Base-by-base conservation (phyloP, 495 filamentous ascomycete genomes). In the Eremomyces bilateralis region DNA sequence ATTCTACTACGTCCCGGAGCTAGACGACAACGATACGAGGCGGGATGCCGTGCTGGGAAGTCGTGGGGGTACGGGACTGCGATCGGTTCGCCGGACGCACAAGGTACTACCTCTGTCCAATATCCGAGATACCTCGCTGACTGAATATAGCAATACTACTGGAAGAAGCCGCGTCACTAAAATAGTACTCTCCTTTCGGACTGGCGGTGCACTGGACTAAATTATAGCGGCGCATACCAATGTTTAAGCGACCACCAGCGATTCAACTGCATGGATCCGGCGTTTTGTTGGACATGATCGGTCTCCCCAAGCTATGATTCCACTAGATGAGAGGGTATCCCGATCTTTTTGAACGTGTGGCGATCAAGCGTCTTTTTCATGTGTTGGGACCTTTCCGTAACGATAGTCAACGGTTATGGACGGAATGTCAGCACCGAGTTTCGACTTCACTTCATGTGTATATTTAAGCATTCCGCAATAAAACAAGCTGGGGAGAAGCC, bases 1-100 rank as follows among this genome's bases (percentile, higher is more conserved):
- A 55, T 97, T 83, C 47, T 95, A 94, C 51, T 97, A 97, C 50
- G 65, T 94, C n/a, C 76, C 85, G 2, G 88, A 97, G 51, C 64
- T 70, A 49, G 88, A 97, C 51, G 61, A 59, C 1, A 80, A 97
- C 43, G 62, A 67, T n/a, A 67, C 69, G 45, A 65, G 88, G 31
- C 68, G 80, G 33, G 63, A 80, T 38, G 70, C 81, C n/a, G 81
- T 93, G 24, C 80, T 80, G 5, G 69, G 80, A 43, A 76, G 81
- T 35, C 57, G 92, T 46, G 62, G 83, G 31, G 91, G 88, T 50
- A 81, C 84, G 4, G 81, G 83, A 33, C 53, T 97, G 43, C 67
- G 88, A 36, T 74, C 69, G 51, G 93, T 84, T 46, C 64, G 88
- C 41, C 93, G 90, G 57, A 76, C 80, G 47, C 88, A 97, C 56